Base-by-base conservation (phyloP, 306 rosid species). In the Sechiopsis laciniata region DNA sequence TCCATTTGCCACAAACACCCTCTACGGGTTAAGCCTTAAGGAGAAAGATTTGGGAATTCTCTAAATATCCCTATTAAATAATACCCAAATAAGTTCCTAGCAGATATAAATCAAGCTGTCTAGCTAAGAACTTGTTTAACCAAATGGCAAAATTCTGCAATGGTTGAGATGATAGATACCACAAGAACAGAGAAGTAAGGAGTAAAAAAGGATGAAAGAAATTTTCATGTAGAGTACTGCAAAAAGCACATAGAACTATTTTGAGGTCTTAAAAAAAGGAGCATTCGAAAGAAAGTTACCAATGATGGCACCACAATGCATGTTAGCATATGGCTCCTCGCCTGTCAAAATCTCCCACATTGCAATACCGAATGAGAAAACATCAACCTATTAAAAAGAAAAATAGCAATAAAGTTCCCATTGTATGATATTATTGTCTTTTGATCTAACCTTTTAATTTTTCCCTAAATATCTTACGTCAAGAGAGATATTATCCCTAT, bases 291-390 rank as follows among this genome's bases (percentile, higher is more conserved):
- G 55, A 13, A 63, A 48, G 64, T 65, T 80, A 65, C 99, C 95
- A 78, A 95, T 95, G 75, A 95, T 95, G 72, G 96, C 87, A 66
- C 99, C 99, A 58, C 97, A 95, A 63, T 95, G 97, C 96, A 95
- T 80, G 81, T 81, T 88, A 52, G 96, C 92, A 65, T 95, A 95
- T 12, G 99, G 99, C 80, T 95, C 97, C 77, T 91, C 97, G 50
- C 95, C 95, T 0, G 96, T 95, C 83, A 91, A 83, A 78, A 95
- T 86, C 89, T 95, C 99, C 99, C 97, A 95, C 95, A 91, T 82
- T 66, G 89, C 84, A 42, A 91, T 89, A 54, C 96, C 99, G 76
- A 89, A 95, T 12, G 99, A 95, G 87, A 85, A 95, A 61, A 91
- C 82, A 80, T 91, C 97, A 77, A 95, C 99, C 97, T 95, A 77